Evolutionary conservation across 768 basidiomycete genomes (phyloP).

Genomic region (Tephrocybe rancida): DNA sequence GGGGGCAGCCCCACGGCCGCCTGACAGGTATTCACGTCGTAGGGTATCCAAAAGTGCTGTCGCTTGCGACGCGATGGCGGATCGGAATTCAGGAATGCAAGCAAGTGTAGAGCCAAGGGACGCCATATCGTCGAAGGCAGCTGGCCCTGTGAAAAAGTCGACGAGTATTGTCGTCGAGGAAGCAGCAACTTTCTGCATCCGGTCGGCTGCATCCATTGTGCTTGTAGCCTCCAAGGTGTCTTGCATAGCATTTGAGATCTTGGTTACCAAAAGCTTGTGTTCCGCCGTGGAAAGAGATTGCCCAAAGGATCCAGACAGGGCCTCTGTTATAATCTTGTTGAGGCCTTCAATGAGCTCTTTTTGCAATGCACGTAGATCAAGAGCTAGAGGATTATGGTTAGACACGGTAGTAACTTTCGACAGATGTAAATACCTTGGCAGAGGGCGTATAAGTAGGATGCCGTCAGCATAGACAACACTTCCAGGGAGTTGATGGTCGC

Average conservation of each 20-base stretch:
- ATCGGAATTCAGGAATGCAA: slow-evolving; percentile 56
- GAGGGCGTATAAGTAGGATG: slow-evolving; percentile 72
- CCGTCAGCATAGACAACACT: slow-evolving; percentile 71
- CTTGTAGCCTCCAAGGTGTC: slow-evolving; percentile 65
- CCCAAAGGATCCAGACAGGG: slow-evolving; percentile 49
- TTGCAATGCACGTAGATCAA: slow-evolving; percentile 81
- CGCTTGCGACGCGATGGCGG: slow-evolving; percentile 49
- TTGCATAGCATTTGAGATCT: slow-evolving; percentile 45
- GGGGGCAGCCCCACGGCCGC: slow-evolving; percentile 61
- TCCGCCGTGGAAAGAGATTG: slow-evolving; percentile 35
- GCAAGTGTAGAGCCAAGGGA: slow-evolving; percentile 32
- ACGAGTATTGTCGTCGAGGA: slow-evolving; percentile 64
- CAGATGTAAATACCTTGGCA: slow-evolving; percentile 54
- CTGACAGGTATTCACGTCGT: slow-evolving; percentile 58
- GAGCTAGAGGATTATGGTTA: slow-evolving; percentile 38
- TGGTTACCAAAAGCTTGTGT: slow-evolving; percentile 32
- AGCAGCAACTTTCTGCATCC: slow-evolving; percentile 74
- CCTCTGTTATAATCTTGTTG: slow-evolving; percentile 47
- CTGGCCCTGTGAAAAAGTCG: slow-evolving; percentile 54
- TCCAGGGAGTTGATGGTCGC: slow-evolving; percentile 80
- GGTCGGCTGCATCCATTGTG: slow-evolving; percentile 67
- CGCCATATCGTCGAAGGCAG: slow-evolving; percentile 31
- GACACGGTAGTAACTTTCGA: neutral
- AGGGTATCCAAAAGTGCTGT: slow-evolving; percentile 48
- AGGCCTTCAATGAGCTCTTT: slow-evolving; percentile 59